phyloP scores from a whole-genome alignment of 2,329 filamentous ascomycete genomes.

The Rutstroemia sp. region DNA sequence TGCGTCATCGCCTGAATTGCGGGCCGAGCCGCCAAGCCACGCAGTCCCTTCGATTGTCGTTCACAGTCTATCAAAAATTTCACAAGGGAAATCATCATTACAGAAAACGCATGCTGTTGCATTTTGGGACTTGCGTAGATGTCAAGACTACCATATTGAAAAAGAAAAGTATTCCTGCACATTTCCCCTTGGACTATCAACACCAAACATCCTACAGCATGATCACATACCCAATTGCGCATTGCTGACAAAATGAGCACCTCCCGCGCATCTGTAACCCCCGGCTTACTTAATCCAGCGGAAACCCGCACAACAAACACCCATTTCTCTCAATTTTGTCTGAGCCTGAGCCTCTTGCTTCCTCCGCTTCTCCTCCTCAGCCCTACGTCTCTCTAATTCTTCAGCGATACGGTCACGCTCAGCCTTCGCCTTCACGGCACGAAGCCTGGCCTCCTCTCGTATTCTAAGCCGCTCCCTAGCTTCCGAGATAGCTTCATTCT shows the following conservation, averaged over 20 bases:
- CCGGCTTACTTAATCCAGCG: slow-evolving; percentile 51
- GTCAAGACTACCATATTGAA: too few species aligned
- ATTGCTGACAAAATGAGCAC: slow-evolving; percentile 47
- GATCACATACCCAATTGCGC: slow-evolving; percentile 21
- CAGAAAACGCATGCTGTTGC: too few species aligned
- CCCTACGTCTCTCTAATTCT: slow-evolving; percentile 32
- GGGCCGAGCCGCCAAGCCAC: not conserved
- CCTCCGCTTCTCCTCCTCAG: slow-evolving; percentile 33
- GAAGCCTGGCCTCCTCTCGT: slow-evolving; percentile 26
- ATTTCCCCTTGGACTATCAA: too few species aligned
- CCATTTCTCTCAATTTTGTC: slow-evolving; percentile 43
- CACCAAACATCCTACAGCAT: too few species aligned
- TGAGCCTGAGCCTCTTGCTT: slow-evolving; percentile 35
- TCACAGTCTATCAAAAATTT: too few species aligned
- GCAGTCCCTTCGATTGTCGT: too few species aligned
- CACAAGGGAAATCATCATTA: too few species aligned
- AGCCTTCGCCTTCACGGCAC: slow-evolving; percentile 26
- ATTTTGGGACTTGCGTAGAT: too few species aligned
- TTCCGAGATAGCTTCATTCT: slow-evolving; percentile 6
- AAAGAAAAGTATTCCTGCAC: too few species aligned
- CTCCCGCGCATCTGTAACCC: slow-evolving; percentile 58
- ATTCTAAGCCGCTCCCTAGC: slow-evolving; percentile 6
- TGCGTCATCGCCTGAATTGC: not conserved
- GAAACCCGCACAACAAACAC: slow-evolving; percentile 49
- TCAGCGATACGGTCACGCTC: slow-evolving; percentile 24